Evolutionary conservation across 148 eudicot species (phyloP), one percentile per base, ranked within the genome.

Genomic region (Chenopodium formosanum): DNA sequence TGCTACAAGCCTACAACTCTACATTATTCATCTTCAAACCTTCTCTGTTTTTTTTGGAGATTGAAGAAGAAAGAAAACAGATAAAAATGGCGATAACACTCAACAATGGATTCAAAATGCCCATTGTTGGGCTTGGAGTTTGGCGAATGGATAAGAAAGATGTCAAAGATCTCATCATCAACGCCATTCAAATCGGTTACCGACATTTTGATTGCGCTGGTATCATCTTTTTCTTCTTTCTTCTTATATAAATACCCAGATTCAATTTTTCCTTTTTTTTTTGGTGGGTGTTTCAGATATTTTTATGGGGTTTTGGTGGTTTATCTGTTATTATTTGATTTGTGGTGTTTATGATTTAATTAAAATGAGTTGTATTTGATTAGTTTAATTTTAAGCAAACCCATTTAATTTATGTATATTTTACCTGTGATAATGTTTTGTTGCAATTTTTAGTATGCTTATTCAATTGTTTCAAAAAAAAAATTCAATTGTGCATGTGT

Each of bases 151-250:
- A 93, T 34, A 88, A 88, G 76, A 89, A 93, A 32, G 97, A 94
- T 74, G 76, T 94, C 65, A 92, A 88, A 83, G 78, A 87, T 65
- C 93, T 94, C 78, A 85, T 94, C 63, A 8, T 93, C 68, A 89
- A 86, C 83, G 87, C 98, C 80, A 81, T 94, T 82, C 83, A 90
- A 48, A 79, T 91, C 66, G 98, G 98, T 32, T 94, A 94, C 77
- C 95, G 95, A 64, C 97, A 94, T 75, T 91, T 94, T 82, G 98
- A 94, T 80, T 94, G 98, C 82, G 98, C 98, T 52, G 95, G 98
- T 94, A 81, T 67, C n/a, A n/a, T 70, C 73, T 75, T 74, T 79
- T 78, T 76, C 80, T 52, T 20, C 65, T 22, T 73, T 50, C 12
- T 74, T 22, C 4, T 73, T 32, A 6, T 31, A 0, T 2, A 62